A percentile compares a stretch with the other conserved stretches of the same genome.
These are phyloP conservation scores for Acanthamoeba culbertsoni DNA, from an alignment of 208 protist species.

Conservation along the genomic window DNA sequence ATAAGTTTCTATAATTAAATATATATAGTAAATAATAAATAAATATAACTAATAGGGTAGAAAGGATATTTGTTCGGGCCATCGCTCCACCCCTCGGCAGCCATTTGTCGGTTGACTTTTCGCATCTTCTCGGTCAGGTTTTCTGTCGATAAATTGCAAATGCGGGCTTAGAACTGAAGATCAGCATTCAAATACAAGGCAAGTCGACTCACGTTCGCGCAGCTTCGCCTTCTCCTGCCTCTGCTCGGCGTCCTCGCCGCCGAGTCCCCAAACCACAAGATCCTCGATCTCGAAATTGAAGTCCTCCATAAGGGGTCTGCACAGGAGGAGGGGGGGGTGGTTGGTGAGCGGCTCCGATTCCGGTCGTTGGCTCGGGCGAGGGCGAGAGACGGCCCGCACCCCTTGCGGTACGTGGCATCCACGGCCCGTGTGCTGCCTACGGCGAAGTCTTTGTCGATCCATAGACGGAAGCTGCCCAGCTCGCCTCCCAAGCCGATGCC, in stretches of 20 bases:
- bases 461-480: slow-evolving; percentile 52
- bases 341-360: background rate
- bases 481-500: slow-evolving; percentile 48
- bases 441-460: slow-evolving; percentile 55
- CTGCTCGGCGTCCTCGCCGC: slow-evolving; percentile 35
- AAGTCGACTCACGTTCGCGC: background rate
- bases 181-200: background rate
- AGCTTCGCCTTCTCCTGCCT: slow-evolving; percentile 10
- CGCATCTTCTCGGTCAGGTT: slow-evolving; percentile 52
- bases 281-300: slow-evolving; percentile 52
- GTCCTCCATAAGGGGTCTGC: background rate
- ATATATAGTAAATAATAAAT: too few relatives aligned
- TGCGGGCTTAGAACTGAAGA: background rate
- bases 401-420: slow-evolving; percentile 26
- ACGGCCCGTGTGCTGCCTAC: background rate
- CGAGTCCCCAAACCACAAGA: slow-evolving; percentile 30
- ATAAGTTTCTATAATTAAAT: too few relatives aligned
- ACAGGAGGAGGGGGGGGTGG: background rate
- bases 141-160: background rate
- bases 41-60: too few relatives aligned
- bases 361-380: background rate
- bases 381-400: background rate
- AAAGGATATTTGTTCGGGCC: slow-evolving; percentile 43
- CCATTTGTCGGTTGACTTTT: slow-evolving; percentile 41
- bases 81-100: slow-evolving; percentile 53